Conservation (phyloP, 768 basidiomycete genomes). For the Leccinum aurantiacum region DNA sequence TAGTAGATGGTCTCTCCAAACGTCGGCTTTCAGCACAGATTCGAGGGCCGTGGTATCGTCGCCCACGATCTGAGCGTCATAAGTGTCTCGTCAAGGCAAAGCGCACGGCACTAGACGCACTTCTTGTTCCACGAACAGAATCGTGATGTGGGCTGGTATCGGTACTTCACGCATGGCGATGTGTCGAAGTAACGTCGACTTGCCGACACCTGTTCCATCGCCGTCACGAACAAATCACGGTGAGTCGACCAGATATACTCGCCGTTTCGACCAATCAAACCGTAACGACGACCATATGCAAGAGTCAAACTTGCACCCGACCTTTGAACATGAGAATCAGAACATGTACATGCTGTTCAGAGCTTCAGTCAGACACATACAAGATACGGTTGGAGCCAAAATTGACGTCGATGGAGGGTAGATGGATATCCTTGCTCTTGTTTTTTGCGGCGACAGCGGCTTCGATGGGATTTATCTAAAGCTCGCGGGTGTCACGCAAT, state of each 20-base stretch:
- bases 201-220: conserved; percentile 71
- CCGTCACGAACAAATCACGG: background rate
- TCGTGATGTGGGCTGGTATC: conserved; percentile 92
- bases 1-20: no score
- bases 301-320: conserved; percentile 85
- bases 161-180: conserved; percentile 94
- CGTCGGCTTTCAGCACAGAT: conserved; percentile 98
- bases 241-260: conserved; percentile 2
- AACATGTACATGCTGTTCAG: background rate
- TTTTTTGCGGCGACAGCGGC: conserved; percentile 75
- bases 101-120: conserved; percentile 38
- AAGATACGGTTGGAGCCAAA: conserved; percentile 95
- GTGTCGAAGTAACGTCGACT: conserved; percentile 92
- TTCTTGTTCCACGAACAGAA: conserved; percentile 98
- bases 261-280: conserved; percentile 89
- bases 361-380: conserved; percentile 37
- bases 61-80: conserved; percentile 66
- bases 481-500: background rate
- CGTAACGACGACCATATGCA: conserved; percentile 87
- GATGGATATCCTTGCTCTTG: conserved; percentile 96
- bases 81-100: background rate
- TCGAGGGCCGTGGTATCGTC: conserved; percentile 92
- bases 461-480: conserved; percentile 89
- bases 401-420: conserved; percentile 93
- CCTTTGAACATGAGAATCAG: conserved; percentile 37